Conservation (phyloP, 371 early-diverging fungal genomes). For the Actinomucor elegans region DNA sequence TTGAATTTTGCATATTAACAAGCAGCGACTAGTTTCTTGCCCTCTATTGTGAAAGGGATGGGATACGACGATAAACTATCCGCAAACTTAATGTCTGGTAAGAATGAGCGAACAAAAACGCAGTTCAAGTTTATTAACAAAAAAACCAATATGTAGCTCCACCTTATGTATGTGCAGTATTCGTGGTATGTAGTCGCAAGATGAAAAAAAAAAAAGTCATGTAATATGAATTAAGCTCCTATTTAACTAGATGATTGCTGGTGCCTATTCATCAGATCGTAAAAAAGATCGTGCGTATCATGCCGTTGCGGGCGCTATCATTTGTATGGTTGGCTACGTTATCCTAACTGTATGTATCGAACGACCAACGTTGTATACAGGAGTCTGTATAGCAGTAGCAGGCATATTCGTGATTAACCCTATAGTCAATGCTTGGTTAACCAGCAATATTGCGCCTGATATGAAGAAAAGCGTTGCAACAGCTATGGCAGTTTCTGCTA, state of each 20-base stretch:
- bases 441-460: constrained; percentile 44
- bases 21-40: constrained; percentile 45
- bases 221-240: background rate
- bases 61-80: constrained; percentile 44
- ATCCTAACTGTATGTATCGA: constrained; percentile 19
- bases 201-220: too few species aligned
- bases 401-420: constrained; percentile 50
- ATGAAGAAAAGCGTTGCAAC: constrained; percentile 52
- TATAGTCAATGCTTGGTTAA: constrained; percentile 52
- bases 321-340: constrained; percentile 42
- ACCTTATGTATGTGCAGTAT: constrained; percentile 44
- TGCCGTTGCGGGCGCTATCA: constrained; percentile 34
- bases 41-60: constrained; percentile 45
- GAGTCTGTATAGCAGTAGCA: constrained; percentile 43
- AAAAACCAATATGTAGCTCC: constrained; percentile 25
- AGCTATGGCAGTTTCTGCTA: constrained; percentile 51
- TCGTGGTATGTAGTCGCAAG: constrained; percentile 26
- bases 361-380: constrained; percentile 25
- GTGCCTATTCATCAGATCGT: constrained; percentile 41
- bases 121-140: background rate
- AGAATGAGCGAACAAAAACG: background rate
- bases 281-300: constrained; percentile 41
- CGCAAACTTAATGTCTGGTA: constrained; percentile 52
- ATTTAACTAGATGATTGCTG: constrained; percentile 32
- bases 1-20: background rate